These are phyloP conservation scores for Mycena vitilis DNA, from an alignment of 768 basidiomycete species.

Conservation along the genomic window DNA sequence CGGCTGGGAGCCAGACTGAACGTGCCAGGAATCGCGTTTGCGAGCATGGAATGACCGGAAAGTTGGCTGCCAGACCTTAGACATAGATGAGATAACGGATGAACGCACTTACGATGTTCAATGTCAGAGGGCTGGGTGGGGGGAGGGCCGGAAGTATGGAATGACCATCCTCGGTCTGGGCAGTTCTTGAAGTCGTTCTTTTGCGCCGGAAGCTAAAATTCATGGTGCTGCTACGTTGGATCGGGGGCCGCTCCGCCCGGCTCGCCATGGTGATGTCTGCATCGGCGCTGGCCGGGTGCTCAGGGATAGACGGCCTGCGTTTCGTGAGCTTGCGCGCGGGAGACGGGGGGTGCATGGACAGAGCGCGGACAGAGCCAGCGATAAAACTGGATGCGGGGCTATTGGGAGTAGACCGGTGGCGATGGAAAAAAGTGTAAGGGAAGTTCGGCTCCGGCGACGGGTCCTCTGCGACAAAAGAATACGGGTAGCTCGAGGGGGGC, in stretches of 20 bases:
- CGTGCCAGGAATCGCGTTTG: conserved; percentile 34
- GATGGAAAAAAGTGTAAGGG: conserved; percentile 32
- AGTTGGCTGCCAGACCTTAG: conserved; percentile 21
- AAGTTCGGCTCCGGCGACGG: conserved; percentile 23
- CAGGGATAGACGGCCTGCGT: conserved; percentile 20
- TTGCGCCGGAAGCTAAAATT: conserved; percentile 29
- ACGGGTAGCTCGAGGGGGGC: conserved; percentile 34
- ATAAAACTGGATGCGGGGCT: conserved; percentile 16
- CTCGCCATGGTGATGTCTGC: conserved; percentile 11
- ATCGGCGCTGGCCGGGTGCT: conserved; percentile 5
- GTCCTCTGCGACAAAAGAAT: conserved; percentile 34
- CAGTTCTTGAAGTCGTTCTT: not conserved
- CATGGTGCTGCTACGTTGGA: conserved; percentile 27
- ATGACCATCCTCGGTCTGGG: conserved; percentile 22
- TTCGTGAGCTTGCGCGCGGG: conserved; percentile 31
- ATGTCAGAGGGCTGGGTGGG: conserved; percentile 22
- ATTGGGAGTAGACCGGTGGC: conserved; percentile 22
- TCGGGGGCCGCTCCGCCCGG: not conserved
- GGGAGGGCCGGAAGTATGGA: conserved; percentile 14
- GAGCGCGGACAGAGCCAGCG: conserved; percentile 12
- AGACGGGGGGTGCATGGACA: conserved; percentile 8
- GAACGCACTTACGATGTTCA: conserved; percentile 21
- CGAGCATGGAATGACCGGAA: conserved; percentile 33
- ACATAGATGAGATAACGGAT: not conserved
- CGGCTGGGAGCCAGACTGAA: conserved; percentile 1